Evolutionary conservation across 148 eudicot genomes (phyloP).

Genomic region (Mesembryanthemum crystallinum): DNA sequence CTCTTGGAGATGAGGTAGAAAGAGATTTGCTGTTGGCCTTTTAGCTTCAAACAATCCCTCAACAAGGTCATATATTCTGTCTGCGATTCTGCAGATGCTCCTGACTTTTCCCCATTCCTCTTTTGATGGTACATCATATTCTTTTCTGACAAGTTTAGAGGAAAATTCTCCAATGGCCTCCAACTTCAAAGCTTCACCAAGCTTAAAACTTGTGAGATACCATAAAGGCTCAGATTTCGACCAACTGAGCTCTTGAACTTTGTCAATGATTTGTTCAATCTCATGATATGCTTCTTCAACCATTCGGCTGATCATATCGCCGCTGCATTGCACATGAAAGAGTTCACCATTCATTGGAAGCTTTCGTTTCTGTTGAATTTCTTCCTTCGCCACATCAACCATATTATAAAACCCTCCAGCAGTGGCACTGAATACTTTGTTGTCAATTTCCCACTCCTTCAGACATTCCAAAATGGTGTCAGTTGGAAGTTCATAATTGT

Average conservation of each 20-base stretch:
- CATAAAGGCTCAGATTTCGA: slow-evolving; percentile 22
- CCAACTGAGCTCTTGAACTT: slow-evolving; percentile 14
- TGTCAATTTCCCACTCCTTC: slow-evolving; percentile 17
- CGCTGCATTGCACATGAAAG: slow-evolving; percentile 24
- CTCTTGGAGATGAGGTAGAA: slow-evolving; percentile 26
- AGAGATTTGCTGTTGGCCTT: slow-evolving; percentile 25
- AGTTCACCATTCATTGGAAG: slow-evolving; percentile 25
- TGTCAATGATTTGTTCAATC: slow-evolving; percentile 10
- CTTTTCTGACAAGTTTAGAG: background rate
- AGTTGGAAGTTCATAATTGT: background rate
- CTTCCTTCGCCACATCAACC: slow-evolving; percentile 17
- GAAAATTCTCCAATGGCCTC: slow-evolving; percentile 16
- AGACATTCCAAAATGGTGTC: slow-evolving; percentile 1
- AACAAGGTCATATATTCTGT: slow-evolving; percentile 11
- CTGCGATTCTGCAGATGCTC: slow-evolving; percentile 19
- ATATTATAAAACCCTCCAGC: background rate
- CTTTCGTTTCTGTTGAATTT: slow-evolving; percentile 1
- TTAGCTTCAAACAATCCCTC: slow-evolving; percentile 20
- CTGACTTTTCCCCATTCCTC: slow-evolving; percentile 31
- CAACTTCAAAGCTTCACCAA: slow-evolving; percentile 16
- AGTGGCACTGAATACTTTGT: slow-evolving; percentile 8
- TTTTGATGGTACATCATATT: slow-evolving; percentile 27
- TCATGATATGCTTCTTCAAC: slow-evolving; percentile 14
- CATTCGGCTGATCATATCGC: slow-evolving; percentile 19
- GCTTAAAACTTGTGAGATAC: slow-evolving; percentile 22